Evolutionary conservation across 1,139 yeast genomes (phyloP).

Genomic region (Suhomyces bribrorum): DNA sequence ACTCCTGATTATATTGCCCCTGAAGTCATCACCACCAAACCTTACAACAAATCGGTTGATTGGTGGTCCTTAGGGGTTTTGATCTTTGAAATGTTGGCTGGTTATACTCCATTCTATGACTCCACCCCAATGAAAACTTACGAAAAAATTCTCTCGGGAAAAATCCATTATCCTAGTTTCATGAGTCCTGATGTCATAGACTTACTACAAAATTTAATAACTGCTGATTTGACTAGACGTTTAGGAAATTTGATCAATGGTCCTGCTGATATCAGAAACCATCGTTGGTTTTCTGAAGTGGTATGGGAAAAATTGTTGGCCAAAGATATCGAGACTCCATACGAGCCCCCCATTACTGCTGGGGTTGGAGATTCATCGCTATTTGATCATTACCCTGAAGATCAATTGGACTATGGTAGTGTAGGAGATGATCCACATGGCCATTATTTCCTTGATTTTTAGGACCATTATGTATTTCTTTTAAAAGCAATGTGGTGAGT

Average conservation of each 20-base stretch:
- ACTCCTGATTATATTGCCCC: conserved; percentile 68
- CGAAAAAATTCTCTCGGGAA: conserved; percentile 57
- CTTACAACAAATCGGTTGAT: conserved; percentile 62
- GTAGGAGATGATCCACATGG: conserved; percentile 53
- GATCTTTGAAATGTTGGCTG: conserved; percentile 63
- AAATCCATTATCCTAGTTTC: conserved; percentile 51
- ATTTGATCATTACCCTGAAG: conserved; percentile 61
- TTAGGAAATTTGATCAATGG: conserved; percentile 61
- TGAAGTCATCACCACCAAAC: conserved; percentile 61
- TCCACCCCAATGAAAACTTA: conserved; percentile 64
- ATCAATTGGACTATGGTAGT: conserved; percentile 56
- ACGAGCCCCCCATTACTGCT: conserved; percentile 62
- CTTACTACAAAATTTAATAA: conserved; percentile 50
- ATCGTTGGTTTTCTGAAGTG: conserved; percentile 61
- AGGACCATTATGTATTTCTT: conserved; percentile 4
- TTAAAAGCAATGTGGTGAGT: neutral
- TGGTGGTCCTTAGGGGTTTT: conserved; percentile 67
- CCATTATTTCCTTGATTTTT: conserved; percentile 52
- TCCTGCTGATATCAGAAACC: conserved; percentile 56
- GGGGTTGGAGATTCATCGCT: conserved; percentile 67
- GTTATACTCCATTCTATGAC: conserved; percentile 63
- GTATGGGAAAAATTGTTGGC: conserved; percentile 60
- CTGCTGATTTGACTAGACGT: conserved; percentile 56
- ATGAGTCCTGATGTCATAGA: conserved; percentile 55
- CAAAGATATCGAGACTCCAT: conserved; percentile 62